Percentiles rank a stretch among this genome's conserved stretches.
phyloP scores from a whole-genome alignment of 345 rosid genomes.

The Balakata baccata region DNA sequence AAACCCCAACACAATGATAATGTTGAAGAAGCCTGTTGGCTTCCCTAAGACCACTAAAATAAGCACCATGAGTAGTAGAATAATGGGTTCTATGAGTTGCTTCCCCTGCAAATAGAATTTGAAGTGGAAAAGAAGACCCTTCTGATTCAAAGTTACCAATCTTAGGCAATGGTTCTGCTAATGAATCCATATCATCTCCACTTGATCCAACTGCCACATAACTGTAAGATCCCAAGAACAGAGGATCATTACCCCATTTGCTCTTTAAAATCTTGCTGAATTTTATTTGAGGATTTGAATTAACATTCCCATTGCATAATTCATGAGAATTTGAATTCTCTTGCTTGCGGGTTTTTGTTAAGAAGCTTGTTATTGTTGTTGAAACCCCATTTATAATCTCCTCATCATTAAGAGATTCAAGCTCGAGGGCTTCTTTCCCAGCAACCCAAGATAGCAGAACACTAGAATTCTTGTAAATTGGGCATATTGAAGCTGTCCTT shows the following conservation, averaged over 20 bases:
- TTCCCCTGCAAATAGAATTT: constrained; percentile 94
- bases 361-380: constrained; percentile 52
- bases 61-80: constrained; percentile 97
- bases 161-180: constrained; percentile 87
- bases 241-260: constrained; percentile 88
- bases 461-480: constrained; percentile 65
- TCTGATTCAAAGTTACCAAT: constrained; percentile 10
- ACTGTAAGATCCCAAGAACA: constrained; percentile 86
- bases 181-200: constrained; percentile 73
- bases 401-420: constrained; percentile 63
- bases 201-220: constrained; percentile 86
- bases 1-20: constrained; percentile 53
- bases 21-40: constrained; percentile 93
- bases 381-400: constrained; percentile 69
- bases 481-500: constrained; percentile 70
- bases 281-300: constrained; percentile 23
- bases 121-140: constrained; percentile 30
- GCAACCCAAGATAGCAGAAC: constrained; percentile 90
- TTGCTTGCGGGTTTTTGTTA: constrained; percentile 20
- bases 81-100: constrained; percentile 95
- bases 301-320: constrained; percentile 39
- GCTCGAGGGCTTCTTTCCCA: constrained; percentile 89
- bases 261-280: constrained; percentile 62
- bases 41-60: constrained; percentile 90
- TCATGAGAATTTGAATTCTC: constrained; percentile 18